Percentiles rank a stretch among this genome's conserved stretches.
Conservation (phyloP, 129 eudicot species). For the Flaveria robusta region DNA sequence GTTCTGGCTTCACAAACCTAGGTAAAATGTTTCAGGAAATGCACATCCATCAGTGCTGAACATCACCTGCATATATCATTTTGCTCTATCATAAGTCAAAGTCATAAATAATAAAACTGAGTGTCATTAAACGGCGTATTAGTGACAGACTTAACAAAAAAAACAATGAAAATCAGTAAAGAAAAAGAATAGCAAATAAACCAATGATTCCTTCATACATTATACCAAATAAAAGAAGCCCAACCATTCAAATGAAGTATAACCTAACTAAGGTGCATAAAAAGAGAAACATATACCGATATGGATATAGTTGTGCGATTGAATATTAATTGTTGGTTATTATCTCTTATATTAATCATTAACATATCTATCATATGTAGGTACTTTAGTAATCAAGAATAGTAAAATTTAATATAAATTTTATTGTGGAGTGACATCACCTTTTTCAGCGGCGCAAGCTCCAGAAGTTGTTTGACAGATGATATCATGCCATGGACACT, state of each 20-base stretch:
- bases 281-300: not conserved
- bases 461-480: conserved; percentile 88
- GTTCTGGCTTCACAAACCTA: conserved; percentile 60
- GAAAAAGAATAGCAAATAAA: not conserved
- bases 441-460: conserved; percentile 91
- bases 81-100: conserved; percentile 17
- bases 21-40: conserved; percentile 90
- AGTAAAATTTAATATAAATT: not conserved
- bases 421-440: conserved; percentile 37
- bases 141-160: not conserved
- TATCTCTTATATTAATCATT: not conserved
- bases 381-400: not conserved
- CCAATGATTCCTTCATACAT: conserved; percentile 2
- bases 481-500: conserved; percentile 89
- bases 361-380: not conserved
- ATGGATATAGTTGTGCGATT: not conserved
- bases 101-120: conserved; percentile 1
- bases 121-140: not conserved
- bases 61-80: conserved; percentile 73
- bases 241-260: not conserved
- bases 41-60: conserved; percentile 88
- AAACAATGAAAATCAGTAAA: not conserved
- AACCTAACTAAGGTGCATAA: not conserved
- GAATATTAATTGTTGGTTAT: not conserved
- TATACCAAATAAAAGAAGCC: not conserved